phyloP scores from a whole-genome alignment of 2,329 filamentous ascomycete genomes.

The Colletotrichum sp. region DNA sequence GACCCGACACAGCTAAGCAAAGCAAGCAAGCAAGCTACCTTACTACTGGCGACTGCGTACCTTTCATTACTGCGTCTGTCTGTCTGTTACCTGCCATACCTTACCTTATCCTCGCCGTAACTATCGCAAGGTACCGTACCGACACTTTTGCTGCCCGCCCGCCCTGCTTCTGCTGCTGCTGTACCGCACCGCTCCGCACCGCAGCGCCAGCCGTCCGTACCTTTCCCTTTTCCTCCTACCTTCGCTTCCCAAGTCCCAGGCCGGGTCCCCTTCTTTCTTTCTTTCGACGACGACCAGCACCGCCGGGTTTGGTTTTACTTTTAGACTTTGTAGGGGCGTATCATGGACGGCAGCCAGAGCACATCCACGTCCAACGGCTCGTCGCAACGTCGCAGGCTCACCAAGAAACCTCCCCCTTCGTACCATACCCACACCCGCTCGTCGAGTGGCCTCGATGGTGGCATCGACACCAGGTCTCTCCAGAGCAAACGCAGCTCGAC shows the following conservation, averaged over 20 bases:
- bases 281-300: slow-evolving; percentile 8
- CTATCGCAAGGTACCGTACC: background rate
- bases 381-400: slow-evolving; percentile 64
- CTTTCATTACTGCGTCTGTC: background rate
- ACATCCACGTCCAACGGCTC: slow-evolving; percentile 46
- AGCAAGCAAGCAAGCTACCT: background rate
- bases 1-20: background rate
- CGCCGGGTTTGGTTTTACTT: background rate
- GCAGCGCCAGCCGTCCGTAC: background rate
- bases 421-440: slow-evolving; percentile 47
- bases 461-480: slow-evolving; percentile 61
- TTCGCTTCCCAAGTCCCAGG: background rate
- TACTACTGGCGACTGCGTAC: background rate
- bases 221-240: background rate
- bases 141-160: background rate
- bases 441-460: slow-evolving; percentile 57
- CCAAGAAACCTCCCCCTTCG: slow-evolving; percentile 64
- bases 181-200: background rate
- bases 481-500: slow-evolving; percentile 69
- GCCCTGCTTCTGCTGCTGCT: background rate
- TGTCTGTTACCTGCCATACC: background rate
- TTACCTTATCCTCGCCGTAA: background rate
- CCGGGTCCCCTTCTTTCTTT: background rate
- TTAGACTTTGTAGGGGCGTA: slow-evolving; percentile 30
- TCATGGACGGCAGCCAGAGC: slow-evolving; percentile 52